Conservation (phyloP, 164 flowering plant species). For the Malania oleifera region DNA sequence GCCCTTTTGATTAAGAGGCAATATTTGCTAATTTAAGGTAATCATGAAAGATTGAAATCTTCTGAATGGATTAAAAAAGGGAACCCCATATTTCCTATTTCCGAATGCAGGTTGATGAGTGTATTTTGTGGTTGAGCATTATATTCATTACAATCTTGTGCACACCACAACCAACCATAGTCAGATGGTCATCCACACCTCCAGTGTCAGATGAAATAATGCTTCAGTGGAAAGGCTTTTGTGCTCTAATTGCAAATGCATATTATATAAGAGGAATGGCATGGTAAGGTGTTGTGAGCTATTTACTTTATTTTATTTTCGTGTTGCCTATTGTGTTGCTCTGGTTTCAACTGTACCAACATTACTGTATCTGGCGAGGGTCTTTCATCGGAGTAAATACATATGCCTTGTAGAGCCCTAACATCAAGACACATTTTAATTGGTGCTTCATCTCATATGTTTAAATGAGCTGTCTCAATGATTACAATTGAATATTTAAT, state of each 20-base stretch:
- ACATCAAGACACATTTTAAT: no score
- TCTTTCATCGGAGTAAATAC: no score
- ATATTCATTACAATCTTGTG: conserved; percentile 91
- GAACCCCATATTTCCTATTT: conserved; percentile 3
- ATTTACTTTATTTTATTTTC: neutral
- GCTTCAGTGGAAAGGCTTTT: conserved; percentile 86
- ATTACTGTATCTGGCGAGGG: neutral
- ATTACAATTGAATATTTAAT: no score
- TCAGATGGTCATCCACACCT: conserved; percentile 85
- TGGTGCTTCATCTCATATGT: no score
- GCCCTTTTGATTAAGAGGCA: neutral
- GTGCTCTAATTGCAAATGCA: conserved; percentile 94
- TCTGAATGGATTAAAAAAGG: neutral
- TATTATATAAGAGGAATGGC: conserved; percentile 91
- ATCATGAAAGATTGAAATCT: neutral
- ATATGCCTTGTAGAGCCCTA: no score
- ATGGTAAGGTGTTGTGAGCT: conserved; percentile 49
- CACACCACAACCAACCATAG: conserved; percentile 91
- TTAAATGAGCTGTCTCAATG: no score
- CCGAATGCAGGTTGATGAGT: conserved; percentile 71
- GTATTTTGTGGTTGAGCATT: conserved; percentile 91
- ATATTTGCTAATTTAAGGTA: neutral
- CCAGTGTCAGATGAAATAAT: conserved; percentile 70
- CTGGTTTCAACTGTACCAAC: neutral
- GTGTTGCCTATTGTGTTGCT: neutral